Percentiles rank a stretch among this genome's conserved stretches.
These are phyloP conservation scores for Clitoria ternatea DNA, from an alignment of 306 rosid genomes.

Conservation along the genomic window DNA sequence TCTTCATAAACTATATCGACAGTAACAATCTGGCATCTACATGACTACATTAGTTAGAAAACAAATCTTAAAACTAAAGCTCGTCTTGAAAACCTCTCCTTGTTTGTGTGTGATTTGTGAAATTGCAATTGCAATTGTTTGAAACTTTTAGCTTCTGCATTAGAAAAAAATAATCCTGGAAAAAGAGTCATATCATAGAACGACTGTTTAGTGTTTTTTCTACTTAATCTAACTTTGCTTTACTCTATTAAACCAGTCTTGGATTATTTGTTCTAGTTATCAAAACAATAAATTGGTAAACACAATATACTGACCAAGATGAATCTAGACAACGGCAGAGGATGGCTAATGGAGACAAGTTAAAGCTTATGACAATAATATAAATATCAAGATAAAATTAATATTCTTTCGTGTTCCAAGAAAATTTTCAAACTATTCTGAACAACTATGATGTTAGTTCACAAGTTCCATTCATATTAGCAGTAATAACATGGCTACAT, in stretches of 20 bases:
- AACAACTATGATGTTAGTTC: background rate
- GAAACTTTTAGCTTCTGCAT: background rate
- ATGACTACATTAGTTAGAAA: background rate
- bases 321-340: background rate
- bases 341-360: background rate
- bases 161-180: background rate
- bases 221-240: background rate
- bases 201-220: background rate
- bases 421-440: background rate
- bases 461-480: background rate
- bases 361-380: background rate
- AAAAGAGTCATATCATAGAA: background rate
- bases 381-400: background rate
- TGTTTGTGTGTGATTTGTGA: background rate
- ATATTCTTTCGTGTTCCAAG: background rate
- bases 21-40: background rate
- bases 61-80: background rate
- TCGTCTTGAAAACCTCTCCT: background rate
- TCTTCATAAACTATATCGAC: constrained; percentile 1
- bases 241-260: background rate
- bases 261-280: background rate
- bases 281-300: constrained; percentile 4
- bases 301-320: background rate
- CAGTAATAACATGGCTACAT: background rate
- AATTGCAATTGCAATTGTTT: background rate